Evolutionary conservation across 352 stramenopile genomes (phyloP).

Genomic region (Phytophthora pinifolia): DNA sequence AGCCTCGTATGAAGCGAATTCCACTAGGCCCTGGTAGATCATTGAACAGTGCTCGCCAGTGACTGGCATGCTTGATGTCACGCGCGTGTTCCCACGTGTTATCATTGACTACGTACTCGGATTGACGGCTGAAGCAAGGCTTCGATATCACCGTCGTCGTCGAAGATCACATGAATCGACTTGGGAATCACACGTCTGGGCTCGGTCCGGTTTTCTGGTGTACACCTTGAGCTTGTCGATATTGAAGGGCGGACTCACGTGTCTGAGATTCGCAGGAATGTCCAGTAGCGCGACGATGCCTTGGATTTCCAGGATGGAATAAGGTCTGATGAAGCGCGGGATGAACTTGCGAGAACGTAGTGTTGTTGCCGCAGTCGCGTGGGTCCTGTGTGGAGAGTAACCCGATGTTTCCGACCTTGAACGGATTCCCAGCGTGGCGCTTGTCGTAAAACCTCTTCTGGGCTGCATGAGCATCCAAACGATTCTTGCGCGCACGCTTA

Average conservation of each 20-base stretch:
- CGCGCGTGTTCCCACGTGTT: neutral
- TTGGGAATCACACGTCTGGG: neutral
- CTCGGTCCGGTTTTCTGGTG: neutral
- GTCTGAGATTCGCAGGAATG: neutral
- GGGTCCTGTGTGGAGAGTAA: neutral
- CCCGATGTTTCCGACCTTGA: neutral
- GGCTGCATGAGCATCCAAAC: neutral
- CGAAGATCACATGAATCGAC: constrained; percentile 5
- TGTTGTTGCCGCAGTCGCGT: neutral
- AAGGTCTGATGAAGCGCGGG: neutral
- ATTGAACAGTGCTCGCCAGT: constrained; percentile 3
- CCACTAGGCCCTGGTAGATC: neutral
- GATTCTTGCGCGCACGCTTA: neutral
- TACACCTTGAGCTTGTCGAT: constrained; percentile 4
- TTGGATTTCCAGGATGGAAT: constrained; percentile 3
- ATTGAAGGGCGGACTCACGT: neutral
- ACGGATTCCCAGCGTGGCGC: neutral
- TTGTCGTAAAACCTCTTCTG: neutral
- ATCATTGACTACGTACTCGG: neutral
- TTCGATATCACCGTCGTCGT: constrained; percentile 12
- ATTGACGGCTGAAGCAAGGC: constrained; percentile 1
- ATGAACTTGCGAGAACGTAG: constrained; percentile 12
- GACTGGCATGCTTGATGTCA: constrained; percentile 5
- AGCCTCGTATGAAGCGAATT: constrained; percentile 2
- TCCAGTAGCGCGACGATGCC: neutral